Evolutionary conservation across 2,329 filamentous ascomycete species (phyloP), one percentile per base, ranked within the genome.

Genomic region (Talaromyces islandicus): DNA sequence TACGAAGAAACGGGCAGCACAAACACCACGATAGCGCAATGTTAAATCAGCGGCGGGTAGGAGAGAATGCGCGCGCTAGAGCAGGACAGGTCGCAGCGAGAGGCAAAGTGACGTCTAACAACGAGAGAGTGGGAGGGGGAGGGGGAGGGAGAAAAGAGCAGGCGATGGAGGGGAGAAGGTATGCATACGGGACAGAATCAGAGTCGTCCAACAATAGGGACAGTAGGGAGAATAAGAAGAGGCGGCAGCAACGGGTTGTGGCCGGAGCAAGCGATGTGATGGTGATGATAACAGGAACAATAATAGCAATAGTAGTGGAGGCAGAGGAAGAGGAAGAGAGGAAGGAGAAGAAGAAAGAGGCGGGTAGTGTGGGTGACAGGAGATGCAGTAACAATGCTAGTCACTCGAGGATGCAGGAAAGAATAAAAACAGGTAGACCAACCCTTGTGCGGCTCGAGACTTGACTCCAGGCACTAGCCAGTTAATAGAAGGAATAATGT

Each of bases 21-120:
- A 66, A 67, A 66, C 64, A 67, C 66, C 62, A 69, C 64, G 70
- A 70, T 67, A 11, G 54, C 17, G 29, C 19, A 11, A 32, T 48
- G 30, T 52, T 25, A 29, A 17, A 38, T 38, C 35, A n/a, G 35
- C 35, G 35, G 17, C 17, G 6, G 35, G 17, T 6, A 38, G 35
- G 35, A 38, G 17, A 38, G 17, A 17, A 38, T 38, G 35, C 35
- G 35, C 35, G 35, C 35, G 35, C 35, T n/a, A 9, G 14, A 38
- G 48, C 7, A 52, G 21, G 48, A 7, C 48, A 4, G n/a, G 25
- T 21, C 24, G 48, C 21, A 29, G 17, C 7, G 17, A 21, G 25
- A 52, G 48, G 24, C 24, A n/a, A n/a, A 30, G 10, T 11, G 29
- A 9, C 10, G 29, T 30, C 29, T 9, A 30, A 9, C 29, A 30